These are phyloP conservation scores for Fomes fomentarius DNA, from an alignment of 1,284 basidiomycete species.

Conservation along the genomic window DNA sequence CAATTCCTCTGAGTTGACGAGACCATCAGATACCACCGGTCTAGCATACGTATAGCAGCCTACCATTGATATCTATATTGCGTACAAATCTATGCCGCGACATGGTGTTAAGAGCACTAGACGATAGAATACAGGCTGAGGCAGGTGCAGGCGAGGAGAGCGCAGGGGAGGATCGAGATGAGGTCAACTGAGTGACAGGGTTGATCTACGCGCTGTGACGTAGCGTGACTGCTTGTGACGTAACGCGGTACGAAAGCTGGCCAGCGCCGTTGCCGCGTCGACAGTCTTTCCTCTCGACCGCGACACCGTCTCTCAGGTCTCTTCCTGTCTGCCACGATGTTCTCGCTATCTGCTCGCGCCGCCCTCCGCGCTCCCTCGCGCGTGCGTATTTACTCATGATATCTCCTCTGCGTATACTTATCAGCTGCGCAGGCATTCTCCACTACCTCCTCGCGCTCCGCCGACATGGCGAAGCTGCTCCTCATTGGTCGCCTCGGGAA, in stretches of 20 bases:
- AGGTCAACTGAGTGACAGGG: constrained; percentile 6
- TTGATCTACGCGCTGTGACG: constrained; percentile 5
- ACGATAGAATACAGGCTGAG: constrained; percentile 14
- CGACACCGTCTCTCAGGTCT: neutral
- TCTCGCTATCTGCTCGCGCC: constrained; percentile 48
- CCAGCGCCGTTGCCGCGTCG: neutral
- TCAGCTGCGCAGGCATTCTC: constrained; percentile 64
- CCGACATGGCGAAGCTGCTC: constrained; percentile 73
- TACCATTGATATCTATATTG: constrained; percentile 88
- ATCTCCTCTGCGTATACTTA: neutral
- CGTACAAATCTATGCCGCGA: constrained; percentile 90
- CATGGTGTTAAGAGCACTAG: constrained; percentile 47
- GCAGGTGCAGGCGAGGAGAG: constrained; percentile 2
- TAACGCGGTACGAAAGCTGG: constrained; percentile 12
- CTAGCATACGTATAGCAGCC: too few species aligned
- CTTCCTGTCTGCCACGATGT: constrained; percentile 41
- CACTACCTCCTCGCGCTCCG: constrained; percentile 52
- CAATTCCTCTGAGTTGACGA: constrained; percentile 78
- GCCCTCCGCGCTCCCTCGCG: constrained; percentile 47
- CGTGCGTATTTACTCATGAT: constrained; percentile 41
- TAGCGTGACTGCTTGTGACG: constrained; percentile 14
- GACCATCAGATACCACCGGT: too few species aligned
- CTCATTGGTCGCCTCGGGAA: constrained; percentile 75
- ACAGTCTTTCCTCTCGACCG: neutral
- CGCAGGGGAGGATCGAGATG: constrained; percentile 1